Conservation (phyloP, 331 rosid genomes). For the Rhamnella rubrinervis region DNA sequence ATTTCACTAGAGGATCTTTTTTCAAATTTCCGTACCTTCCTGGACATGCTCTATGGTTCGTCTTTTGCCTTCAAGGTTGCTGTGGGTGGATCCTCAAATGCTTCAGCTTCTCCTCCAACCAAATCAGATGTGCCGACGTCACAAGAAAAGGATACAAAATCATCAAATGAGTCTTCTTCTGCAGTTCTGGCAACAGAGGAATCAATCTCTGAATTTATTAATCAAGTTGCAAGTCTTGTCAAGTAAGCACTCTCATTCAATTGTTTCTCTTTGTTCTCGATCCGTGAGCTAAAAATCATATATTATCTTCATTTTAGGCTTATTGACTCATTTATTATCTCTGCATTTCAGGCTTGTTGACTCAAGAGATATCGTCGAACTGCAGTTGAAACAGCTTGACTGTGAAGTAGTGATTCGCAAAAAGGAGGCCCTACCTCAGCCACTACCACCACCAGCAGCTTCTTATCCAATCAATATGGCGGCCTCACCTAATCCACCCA, state of each 20-base stretch:
- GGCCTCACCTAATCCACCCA: constrained; percentile 31
- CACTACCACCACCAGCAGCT: constrained; percentile 24
- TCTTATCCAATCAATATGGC: constrained; percentile 38
- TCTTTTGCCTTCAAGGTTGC: constrained; percentile 57
- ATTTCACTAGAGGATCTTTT: constrained; percentile 20
- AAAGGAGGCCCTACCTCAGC: constrained; percentile 68
- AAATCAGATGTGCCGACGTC: constrained; percentile 37
- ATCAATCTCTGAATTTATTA: constrained; percentile 57
- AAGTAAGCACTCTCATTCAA: constrained; percentile 44
- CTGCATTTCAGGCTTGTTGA: constrained; percentile 67
- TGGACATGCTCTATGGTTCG: constrained; percentile 36
- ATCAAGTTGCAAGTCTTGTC: constrained; percentile 69
- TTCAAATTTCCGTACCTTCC: constrained; percentile 33
- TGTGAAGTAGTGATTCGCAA: constrained; percentile 64
- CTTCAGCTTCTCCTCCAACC: constrained; percentile 33
- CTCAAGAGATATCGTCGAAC: constrained; percentile 80
- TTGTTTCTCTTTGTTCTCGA: constrained; percentile 1
- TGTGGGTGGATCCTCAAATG: constrained; percentile 48
- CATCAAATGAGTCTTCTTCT: constrained; percentile 31
- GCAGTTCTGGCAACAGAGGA: constrained; percentile 54
- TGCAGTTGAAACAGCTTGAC: constrained; percentile 66
- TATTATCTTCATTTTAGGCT: constrained; percentile 46
- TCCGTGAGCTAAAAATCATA: constrained; percentile 4
- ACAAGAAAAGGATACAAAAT: constrained; percentile 22
- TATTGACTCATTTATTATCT: constrained; percentile 48